Percentiles rank a stretch among this genome's conserved stretches.
Conservation (phyloP, 2,329 filamentous ascomycete species). For the Pezicula carpinea region DNA sequence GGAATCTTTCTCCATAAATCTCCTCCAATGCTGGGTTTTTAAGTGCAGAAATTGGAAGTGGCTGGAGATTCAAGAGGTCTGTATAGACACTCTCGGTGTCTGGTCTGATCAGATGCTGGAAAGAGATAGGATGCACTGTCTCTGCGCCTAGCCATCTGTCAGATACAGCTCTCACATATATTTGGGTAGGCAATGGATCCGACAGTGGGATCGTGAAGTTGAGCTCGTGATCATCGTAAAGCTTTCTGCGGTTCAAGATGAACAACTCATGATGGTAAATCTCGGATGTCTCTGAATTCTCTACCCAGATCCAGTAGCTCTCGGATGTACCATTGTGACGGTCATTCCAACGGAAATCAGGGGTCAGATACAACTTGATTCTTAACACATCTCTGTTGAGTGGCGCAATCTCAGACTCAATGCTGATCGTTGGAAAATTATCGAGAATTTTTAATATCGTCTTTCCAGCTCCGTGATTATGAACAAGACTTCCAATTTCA, state of each 20-base stretch:
- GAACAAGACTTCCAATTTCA: slow-evolving; percentile 86
- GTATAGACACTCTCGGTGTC: slow-evolving; percentile 98
- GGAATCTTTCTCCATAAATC: slow-evolving; percentile 82
- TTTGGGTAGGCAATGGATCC: slow-evolving; percentile 89
- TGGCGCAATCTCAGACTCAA: slow-evolving; percentile 93
- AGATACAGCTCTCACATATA: slow-evolving; percentile 91
- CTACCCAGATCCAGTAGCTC: slow-evolving; percentile 98
- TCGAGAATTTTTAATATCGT: slow-evolving; percentile 77
- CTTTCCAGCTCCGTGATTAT: slow-evolving; percentile 82
- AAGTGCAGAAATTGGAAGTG: slow-evolving; percentile 78
- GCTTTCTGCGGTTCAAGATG: slow-evolving; percentile 82
- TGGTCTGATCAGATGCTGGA: slow-evolving; percentile 94
- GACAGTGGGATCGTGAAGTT: slow-evolving; percentile 96
- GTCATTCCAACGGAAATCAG: slow-evolving; percentile 94
- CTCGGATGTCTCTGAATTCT: slow-evolving; percentile 95
- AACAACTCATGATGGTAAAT: slow-evolving; percentile 99
- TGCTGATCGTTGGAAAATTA: slow-evolving; percentile 85
- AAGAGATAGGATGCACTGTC: slow-evolving; percentile 91
- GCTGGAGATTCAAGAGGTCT: slow-evolving; percentile 86
- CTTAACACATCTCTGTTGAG: slow-evolving; percentile 90
- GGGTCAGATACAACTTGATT: slow-evolving; percentile 80
- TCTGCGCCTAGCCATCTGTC: slow-evolving; percentile 97
- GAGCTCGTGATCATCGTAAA: slow-evolving; percentile 94
- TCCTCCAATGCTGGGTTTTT: slow-evolving; percentile 86
- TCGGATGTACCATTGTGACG: slow-evolving; percentile 90